Evolutionary conservation across 2,329 filamentous ascomycete species (phyloP), one percentile per base, ranked within the genome.

Genomic region (Ophiobolus disseminans): DNA sequence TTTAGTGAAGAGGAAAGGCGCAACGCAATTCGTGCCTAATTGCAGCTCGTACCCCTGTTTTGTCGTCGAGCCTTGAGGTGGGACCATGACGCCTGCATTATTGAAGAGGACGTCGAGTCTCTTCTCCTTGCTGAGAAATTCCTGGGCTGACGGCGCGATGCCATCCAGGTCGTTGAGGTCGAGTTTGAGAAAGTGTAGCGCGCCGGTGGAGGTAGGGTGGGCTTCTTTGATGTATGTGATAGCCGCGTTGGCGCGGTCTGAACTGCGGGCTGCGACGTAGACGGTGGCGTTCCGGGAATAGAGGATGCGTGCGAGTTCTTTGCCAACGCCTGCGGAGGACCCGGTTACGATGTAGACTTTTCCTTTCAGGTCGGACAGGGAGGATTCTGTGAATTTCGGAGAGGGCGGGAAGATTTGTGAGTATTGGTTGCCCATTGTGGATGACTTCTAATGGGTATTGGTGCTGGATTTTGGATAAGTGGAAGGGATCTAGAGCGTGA

Each of bases 321-420:
- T 76, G 8, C 82, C 82, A 5, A 84, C 73, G 26, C 78, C 78
- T 0, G 74, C 61, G 42, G 76, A 73, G 19, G 75, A 77, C 17
- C 80, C 80, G 0, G 73, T 86, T 13, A 86, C 77, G 50, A 86
- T 75, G 68, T 75, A 78, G 25, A 82, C 78, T 70, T 76, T 57
- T 21, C 72, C 76, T 47, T 77, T 73, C 40, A 77, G 68, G 32
- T 57, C 55, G 21, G 47, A 31, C 6, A 80, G 65, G 22, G 76
- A 69, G 31, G 41, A 19, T 30, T 62, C 58, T 4, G 58, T 65
- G 31, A 66, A 60, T 3, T 40, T 23, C 8, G 56, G 40, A 0
- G 45, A 17, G 8, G 62, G 61, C 5, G 60, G 57, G 28, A 62
- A 66, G 7, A 36, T 22, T 19, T 60, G 51, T 30, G 50, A 55